Evolutionary conservation across 345 rosid genomes (phyloP).

Genomic region (Viola odorata): DNA sequence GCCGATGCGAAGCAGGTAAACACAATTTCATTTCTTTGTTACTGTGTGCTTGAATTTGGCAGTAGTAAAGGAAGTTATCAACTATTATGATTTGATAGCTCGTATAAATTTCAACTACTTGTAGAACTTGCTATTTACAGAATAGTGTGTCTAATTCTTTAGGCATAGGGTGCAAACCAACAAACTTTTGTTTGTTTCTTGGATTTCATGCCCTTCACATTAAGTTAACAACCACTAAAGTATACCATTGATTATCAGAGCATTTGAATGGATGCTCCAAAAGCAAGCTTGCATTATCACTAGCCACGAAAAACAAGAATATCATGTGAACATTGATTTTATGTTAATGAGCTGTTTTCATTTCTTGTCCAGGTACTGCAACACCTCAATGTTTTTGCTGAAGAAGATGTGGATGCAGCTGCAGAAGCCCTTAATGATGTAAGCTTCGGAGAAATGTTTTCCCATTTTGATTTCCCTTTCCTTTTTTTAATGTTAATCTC

Average conservation of each 20-base stretch:
- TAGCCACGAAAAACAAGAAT: neutral
- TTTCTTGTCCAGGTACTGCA: slow-evolving; percentile 44
- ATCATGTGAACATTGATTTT: neutral
- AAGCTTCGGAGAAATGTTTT: slow-evolving; percentile 16
- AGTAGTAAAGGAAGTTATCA: neutral
- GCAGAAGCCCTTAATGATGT: slow-evolving; percentile 87
- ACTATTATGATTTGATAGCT: neutral
- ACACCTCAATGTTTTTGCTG: slow-evolving; percentile 72
- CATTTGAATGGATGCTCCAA: neutral
- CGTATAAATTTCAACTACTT: too few relatives aligned
- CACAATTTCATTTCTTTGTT: too few relatives aligned
- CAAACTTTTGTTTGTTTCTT: neutral
- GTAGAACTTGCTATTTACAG: too few relatives aligned
- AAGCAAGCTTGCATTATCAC: neutral
- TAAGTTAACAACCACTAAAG: too few relatives aligned
- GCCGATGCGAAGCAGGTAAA: slow-evolving; percentile 82
- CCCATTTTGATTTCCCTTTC: neutral
- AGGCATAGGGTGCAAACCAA: neutral
- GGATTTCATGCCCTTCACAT: too few relatives aligned
- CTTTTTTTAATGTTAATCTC: neutral
- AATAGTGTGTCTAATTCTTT: too few relatives aligned
- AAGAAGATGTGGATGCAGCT: slow-evolving; percentile 59
- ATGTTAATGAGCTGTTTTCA: slow-evolving; percentile 5
- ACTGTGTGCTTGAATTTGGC: too few relatives aligned
- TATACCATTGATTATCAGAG: neutral